Evolutionary conservation across 352 stramenopile species (phyloP).

Genomic region (Globisporangium emineosum): DNA sequence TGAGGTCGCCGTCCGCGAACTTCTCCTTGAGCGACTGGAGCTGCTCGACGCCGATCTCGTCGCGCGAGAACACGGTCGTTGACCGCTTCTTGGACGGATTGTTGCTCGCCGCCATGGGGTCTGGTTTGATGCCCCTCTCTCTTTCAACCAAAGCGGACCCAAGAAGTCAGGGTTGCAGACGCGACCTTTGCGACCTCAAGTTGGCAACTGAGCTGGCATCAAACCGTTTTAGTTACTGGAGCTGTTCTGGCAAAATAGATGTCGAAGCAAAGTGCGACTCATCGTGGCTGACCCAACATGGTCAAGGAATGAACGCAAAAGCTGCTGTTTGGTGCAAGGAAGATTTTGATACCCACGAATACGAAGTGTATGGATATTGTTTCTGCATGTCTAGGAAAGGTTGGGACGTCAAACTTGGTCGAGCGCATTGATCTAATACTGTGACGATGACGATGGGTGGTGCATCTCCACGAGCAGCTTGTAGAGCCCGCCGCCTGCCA

Average conservation of each 20-base stretch:
- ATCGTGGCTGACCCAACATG: neutral
- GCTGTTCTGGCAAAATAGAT: neutral
- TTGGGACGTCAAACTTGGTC: neutral
- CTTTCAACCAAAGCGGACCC: no score
- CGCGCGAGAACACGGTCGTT: conserved; percentile 66
- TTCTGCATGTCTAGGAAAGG: neutral
- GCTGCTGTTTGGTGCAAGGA: neutral
- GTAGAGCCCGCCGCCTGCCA: conserved; percentile 31
- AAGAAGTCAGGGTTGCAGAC: neutral
- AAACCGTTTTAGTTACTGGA: neutral
- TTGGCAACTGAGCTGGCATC: neutral
- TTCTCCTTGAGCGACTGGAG: conserved; percentile 83
- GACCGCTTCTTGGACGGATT: conserved; percentile 27
- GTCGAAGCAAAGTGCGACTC: neutral
- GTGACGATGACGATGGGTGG: conserved; percentile 15
- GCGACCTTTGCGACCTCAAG: neutral
- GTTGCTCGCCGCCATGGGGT: conserved; percentile 11
- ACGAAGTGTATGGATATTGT: neutral
- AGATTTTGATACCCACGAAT: neutral
- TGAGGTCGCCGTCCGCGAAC: conserved; percentile 79
- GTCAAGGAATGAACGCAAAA: neutral
- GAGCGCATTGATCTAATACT: neutral
- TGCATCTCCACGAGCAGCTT: conserved; percentile 35
- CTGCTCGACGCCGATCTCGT: conserved; percentile 80
- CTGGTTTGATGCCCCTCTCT: neutral